Conservation (phyloP, 2,329 filamentous ascomycete genomes). For the Nothophaeocryptopus gaeumannii region DNA sequence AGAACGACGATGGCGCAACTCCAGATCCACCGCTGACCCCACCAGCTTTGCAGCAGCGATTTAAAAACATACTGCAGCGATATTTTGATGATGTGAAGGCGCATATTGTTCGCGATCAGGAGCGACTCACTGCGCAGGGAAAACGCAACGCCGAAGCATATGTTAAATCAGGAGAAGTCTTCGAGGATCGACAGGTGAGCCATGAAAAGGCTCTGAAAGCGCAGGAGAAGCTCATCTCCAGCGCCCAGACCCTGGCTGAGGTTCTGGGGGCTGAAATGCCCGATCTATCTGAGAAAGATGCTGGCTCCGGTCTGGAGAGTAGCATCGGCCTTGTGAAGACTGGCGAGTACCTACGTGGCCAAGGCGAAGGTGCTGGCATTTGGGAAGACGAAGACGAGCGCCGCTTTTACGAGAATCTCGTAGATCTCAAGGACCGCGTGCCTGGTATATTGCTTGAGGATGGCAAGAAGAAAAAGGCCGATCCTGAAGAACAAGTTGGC, state of each 20-base stretch:
- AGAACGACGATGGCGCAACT: slow-evolving; percentile 46
- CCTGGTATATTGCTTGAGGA: slow-evolving; percentile 92
- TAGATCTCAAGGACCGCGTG: slow-evolving; percentile 93
- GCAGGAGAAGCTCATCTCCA: slow-evolving; percentile 84
- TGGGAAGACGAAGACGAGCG: slow-evolving; percentile 99
- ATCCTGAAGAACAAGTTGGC: slow-evolving; percentile 76
- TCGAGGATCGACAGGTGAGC: slow-evolving; percentile 92
- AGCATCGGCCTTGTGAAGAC: slow-evolving; percentile 92
- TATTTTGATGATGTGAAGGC: slow-evolving; percentile 93
- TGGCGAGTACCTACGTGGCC: slow-evolving; percentile 85
- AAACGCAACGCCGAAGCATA: slow-evolving; percentile 97
- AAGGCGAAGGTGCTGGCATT: slow-evolving; percentile 87
- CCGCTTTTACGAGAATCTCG: slow-evolving; percentile 94
- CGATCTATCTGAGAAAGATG: slow-evolving; percentile 77
- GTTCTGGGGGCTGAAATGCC: slow-evolving; percentile 89
- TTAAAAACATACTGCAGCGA: slow-evolving; percentile 76
- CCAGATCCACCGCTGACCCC: slow-evolving; percentile 73
- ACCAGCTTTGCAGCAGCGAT: slow-evolving; percentile 76
- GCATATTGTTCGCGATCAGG: slow-evolving; percentile 87
- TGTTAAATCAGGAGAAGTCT: slow-evolving; percentile 96
- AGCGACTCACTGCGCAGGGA: slow-evolving; percentile 78
- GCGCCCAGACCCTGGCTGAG: slow-evolving; percentile 88
- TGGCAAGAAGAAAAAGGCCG: slow-evolving; percentile 85
- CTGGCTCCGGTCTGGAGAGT: slow-evolving; percentile 59
- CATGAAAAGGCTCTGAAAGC: slow-evolving; percentile 92